phyloP scores from a whole-genome alignment of 1,284 basidiomycete species.

The Hymenochaete sp. region DNA sequence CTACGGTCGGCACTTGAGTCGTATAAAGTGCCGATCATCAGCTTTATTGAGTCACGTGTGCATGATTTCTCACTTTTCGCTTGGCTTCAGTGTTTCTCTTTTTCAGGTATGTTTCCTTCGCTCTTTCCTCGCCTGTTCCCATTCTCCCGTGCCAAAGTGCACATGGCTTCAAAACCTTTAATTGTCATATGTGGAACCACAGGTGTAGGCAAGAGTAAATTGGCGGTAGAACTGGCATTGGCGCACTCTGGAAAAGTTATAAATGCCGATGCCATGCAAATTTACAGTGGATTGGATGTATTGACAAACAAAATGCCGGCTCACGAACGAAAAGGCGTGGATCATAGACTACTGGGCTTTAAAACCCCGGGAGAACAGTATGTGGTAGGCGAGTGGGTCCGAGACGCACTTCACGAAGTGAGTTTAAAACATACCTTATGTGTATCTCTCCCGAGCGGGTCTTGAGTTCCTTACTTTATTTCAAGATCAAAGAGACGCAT shows the following conservation, averaged over 20 bases:
- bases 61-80: too few relatives aligned
- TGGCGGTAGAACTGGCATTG: slow-evolving; percentile 83
- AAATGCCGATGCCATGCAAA: slow-evolving; percentile 98
- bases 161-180: slow-evolving; percentile 44
- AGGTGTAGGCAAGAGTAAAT: slow-evolving; percentile 92
- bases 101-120: too few relatives aligned
- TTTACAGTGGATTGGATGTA: slow-evolving; percentile 88
- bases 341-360: slow-evolving; percentile 86
- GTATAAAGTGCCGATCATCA: too few relatives aligned
- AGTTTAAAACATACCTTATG: slow-evolving; percentile 22
- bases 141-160: too few relatives aligned
- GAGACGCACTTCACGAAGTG: slow-evolving; percentile 63
- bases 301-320: slow-evolving; percentile 91
- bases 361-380: slow-evolving; percentile 83
- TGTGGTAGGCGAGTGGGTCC: slow-evolving; percentile 79
- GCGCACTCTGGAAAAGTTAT: slow-evolving; percentile 55
- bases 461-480: slow-evolving; percentile 11
- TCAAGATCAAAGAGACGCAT: too few relatives aligned
- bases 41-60: too few relatives aligned
- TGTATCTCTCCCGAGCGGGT: slow-evolving; percentile 1
- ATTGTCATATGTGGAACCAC: slow-evolving; percentile 91
- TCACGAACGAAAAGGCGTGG: slow-evolving; percentile 71
- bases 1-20: too few relatives aligned
- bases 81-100: too few relatives aligned
- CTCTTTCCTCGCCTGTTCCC: background rate